Base-by-base conservation (phyloP, 805 yeast genomes). In the Teunomyces funiuensis region DNA sequence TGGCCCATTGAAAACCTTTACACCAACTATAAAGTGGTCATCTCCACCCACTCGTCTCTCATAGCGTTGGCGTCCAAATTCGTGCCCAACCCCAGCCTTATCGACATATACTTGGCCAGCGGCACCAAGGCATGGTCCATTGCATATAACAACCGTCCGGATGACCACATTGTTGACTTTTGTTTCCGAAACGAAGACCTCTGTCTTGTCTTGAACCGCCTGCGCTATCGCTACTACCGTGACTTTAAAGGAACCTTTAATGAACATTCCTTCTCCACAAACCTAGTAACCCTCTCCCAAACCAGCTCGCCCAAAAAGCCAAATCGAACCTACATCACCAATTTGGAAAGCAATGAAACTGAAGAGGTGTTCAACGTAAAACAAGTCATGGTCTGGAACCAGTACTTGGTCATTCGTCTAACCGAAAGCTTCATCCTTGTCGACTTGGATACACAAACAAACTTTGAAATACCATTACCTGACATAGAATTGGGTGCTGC, bases 231-330 rank as follows among this genome's bases (percentile, higher is more conserved):
- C 19, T 63, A 72, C 19, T 86, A 85, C 59, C 61, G 69, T 30
- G 89, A 85, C 52, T 79, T 84, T 47, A 77, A 77, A 15, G 85
- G 87, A 3, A 82, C 77, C 33, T 87, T 85, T 56, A 69, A 71
- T 36, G 88, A 82, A 51, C 73, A 69, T 50, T 36, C 41, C 7
- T 66, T 46, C 39, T 53, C 55, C 5, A 43, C 51, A 5, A 52
- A 54, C 26, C 40, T 58, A 31, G 44, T 55, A 4, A 23, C 19
- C 3, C 43, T 60, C 18, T 58, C 54, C 14, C 42, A 49, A 25
- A 14, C 44, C 11, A 41, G 40, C 11, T 28, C 28, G 9, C 25
- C 26, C 20, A 23, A 17, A 13, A 14, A 36, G 10, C 14, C 17
- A 9, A 14, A 19, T 28, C 10, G 56, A 25, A n/a, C 37, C 7